phyloP scores from a whole-genome alignment of 1,284 basidiomycete species.

The Rhodotorula sp. region DNA sequence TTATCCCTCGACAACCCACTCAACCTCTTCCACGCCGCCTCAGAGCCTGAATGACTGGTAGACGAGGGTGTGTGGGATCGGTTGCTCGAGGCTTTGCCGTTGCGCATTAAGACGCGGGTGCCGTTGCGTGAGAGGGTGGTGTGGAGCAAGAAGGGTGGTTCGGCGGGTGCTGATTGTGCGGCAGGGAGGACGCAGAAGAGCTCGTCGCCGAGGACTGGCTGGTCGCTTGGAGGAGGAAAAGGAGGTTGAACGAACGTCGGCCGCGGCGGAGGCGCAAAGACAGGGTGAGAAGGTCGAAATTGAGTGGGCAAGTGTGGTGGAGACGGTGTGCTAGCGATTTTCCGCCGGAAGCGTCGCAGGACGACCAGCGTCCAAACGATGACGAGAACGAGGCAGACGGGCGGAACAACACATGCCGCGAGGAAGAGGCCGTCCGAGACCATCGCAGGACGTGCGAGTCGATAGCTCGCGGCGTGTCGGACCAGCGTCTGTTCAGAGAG shows the following conservation, averaged over 20 bases:
- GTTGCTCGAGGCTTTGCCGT: background rate
- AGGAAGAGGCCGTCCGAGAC: background rate
- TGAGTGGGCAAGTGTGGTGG: background rate
- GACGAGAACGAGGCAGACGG: conserved; percentile 1
- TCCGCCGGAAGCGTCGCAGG: background rate
- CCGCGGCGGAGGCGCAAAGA: no score
- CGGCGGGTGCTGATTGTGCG: background rate
- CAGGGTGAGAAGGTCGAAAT: background rate
- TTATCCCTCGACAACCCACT: background rate
- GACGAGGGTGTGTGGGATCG: background rate
- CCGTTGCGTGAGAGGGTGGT: conserved; percentile 2
- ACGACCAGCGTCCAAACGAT: background rate
- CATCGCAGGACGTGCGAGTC: background rate
- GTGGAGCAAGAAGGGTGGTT: conserved; percentile 2
- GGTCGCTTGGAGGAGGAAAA: background rate
- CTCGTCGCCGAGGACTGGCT: background rate
- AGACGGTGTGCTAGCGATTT: no score
- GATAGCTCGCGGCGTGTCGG: no score
- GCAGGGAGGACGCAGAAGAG: background rate
- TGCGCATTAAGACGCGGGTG: conserved; percentile 9
- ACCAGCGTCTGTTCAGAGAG: no score
- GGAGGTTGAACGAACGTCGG: background rate
- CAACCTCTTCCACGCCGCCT: background rate
- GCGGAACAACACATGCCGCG: conserved; percentile 14
- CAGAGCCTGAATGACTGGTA: background rate